Evolutionary conservation across 1,284 basidiomycete species (phyloP).

Genomic region (Microbotryum lychnidis-dioicae): DNA sequence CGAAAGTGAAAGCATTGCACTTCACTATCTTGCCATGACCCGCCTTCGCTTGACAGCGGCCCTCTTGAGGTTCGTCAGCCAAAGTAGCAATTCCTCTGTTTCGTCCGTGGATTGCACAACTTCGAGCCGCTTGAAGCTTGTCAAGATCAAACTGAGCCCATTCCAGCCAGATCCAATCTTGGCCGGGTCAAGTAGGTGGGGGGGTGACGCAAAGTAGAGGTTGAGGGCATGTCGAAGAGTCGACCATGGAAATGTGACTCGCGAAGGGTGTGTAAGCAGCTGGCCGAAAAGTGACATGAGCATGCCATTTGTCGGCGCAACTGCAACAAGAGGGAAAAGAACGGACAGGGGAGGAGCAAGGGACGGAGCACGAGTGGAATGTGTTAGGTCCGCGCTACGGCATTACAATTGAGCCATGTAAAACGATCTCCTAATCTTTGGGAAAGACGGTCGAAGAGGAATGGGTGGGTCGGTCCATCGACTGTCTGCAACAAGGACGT

Average conservation of each 20-base stretch:
- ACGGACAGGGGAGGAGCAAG: background rate
- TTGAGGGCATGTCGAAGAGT: conserved; percentile 3
- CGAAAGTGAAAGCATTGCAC: background rate
- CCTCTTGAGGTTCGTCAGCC: conserved; percentile 5
- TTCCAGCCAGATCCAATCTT: conserved; percentile 6
- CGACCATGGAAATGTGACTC: conserved; percentile 10
- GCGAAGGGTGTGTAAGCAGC: conserved; percentile 5
- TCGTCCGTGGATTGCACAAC: conserved; percentile 7
- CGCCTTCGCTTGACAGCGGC: conserved; percentile 8
- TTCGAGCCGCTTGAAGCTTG: conserved; percentile 10
- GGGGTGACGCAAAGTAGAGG: conserved; percentile 1
- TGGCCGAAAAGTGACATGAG: conserved; percentile 8
- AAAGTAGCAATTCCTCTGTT: background rate
- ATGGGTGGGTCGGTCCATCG: no score
- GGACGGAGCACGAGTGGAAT: no score
- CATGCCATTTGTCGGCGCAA: conserved; percentile 1
- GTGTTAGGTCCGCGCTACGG: background rate
- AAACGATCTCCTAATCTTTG: background rate
- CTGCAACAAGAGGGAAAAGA: background rate
- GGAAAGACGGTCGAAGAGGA: background rate
- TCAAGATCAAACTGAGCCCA: conserved; percentile 6
- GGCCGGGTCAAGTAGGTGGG: conserved; percentile 2
- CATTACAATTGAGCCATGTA: no score
- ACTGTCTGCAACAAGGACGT: no score
- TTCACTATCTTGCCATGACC: background rate